Percentiles rank a stretch among this genome's conserved stretches.
Evolutionary conservation across 441 rosid species (phyloP).

Genomic region (Theobroma grandiflorum): DNA sequence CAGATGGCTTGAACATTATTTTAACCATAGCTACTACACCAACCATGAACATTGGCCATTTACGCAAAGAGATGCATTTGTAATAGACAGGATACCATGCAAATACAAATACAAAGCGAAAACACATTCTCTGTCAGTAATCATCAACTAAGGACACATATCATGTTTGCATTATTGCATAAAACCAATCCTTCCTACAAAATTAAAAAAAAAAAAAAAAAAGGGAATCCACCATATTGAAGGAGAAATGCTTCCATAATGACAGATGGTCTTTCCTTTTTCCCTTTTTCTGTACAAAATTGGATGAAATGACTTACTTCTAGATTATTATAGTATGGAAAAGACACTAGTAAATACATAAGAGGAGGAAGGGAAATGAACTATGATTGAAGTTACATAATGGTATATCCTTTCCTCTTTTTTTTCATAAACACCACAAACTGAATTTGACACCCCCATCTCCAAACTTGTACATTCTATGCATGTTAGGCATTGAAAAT

Average conservation of each 20-base stretch:
- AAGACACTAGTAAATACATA: constrained; percentile 15
- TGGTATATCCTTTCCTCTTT: background rate
- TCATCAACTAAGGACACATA: background rate
- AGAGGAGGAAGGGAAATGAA: background rate
- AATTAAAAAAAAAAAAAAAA: background rate
- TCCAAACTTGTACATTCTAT: background rate
- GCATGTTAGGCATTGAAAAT: background rate
- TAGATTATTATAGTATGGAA: background rate
- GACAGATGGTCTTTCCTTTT: background rate
- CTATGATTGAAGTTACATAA: background rate
- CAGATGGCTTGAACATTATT: constrained; percentile 20
- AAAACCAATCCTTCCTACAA: constrained; percentile 11
- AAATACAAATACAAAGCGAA: background rate
- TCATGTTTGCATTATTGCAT: constrained; percentile 1
- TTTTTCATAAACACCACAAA: background rate
- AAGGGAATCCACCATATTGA: background rate
- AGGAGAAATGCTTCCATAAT: background rate
- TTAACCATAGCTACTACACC: constrained; percentile 5
- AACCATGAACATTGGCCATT: constrained; percentile 3
- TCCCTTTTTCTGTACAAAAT: background rate
- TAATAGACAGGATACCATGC: background rate
- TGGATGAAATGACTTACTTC: constrained; percentile 16
- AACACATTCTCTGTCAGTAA: background rate
- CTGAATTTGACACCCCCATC: constrained; percentile 14
- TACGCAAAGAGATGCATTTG: background rate